Conservation (phyloP, 2,329 filamentous ascomycete species). For the Dothiorella sarmentorum region DNA sequence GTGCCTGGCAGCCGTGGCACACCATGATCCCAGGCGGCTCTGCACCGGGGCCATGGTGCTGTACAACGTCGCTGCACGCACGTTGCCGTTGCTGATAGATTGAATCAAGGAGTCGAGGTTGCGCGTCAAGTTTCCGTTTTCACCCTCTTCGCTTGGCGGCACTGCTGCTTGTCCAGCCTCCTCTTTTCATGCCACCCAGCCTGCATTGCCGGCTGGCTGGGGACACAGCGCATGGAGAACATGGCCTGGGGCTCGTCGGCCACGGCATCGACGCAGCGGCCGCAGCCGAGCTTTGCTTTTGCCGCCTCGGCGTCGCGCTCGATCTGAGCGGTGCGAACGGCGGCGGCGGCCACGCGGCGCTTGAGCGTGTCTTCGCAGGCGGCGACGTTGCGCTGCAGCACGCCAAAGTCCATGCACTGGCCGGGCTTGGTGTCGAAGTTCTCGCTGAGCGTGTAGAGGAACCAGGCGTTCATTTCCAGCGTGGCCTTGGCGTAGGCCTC, state of each 20-base stretch:
- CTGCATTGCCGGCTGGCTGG: background rate
- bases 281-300: constrained; percentile 7
- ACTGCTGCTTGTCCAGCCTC: constrained; percentile 5
- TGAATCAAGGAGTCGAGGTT: background rate
- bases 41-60: too few species aligned
- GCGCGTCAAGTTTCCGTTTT: constrained; percentile 6
- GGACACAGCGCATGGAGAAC: background rate
- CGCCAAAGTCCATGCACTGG: constrained; percentile 11
- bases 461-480: constrained; percentile 14
- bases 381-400: constrained; percentile 9
- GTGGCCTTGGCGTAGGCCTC: constrained; percentile 14
- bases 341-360: background rate
- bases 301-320: constrained; percentile 7
- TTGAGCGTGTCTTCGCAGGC: constrained; percentile 12
- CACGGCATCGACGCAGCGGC: constrained; percentile 1
- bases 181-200: constrained; percentile 10
- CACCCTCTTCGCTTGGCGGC: constrained; percentile 4
- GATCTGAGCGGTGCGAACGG: constrained; percentile 5
- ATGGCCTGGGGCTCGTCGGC: background rate
- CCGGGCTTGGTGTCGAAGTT: constrained; percentile 7
- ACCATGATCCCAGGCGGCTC: too few species aligned
- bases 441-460: constrained; percentile 9
- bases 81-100: too few species aligned
- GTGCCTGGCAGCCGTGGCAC: too few species aligned
- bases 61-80: too few species aligned